phyloP scores from a whole-genome alignment of 441 rosid genomes.

The Jatropha podagrica region DNA sequence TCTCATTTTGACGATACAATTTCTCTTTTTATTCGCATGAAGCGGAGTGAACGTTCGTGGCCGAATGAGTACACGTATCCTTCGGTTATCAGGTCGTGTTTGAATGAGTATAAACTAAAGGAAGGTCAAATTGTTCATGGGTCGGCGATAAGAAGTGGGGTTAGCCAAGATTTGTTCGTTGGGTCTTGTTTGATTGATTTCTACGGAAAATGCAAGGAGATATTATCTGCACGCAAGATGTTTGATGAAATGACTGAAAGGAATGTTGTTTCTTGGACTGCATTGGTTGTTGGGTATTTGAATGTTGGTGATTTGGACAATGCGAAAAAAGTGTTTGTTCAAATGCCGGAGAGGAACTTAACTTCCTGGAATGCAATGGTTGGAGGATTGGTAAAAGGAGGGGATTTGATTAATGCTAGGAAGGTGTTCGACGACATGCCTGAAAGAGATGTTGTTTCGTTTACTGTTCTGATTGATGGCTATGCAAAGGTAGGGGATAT shows the following conservation, averaged over 20 bases:
- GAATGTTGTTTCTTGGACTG: conserved; percentile 73
- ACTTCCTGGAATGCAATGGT: conserved; percentile 72
- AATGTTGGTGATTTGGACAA: conserved; percentile 46
- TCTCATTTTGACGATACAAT: conserved; percentile 35
- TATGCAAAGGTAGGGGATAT: conserved; percentile 71
- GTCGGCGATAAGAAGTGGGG: conserved; percentile 42
- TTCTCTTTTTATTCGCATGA: conserved; percentile 56
- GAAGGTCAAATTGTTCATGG: conserved; percentile 60
- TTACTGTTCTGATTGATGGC: conserved; percentile 69
- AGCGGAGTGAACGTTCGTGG: conserved; percentile 28
- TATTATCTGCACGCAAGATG: conserved; percentile 50
- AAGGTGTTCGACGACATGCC: conserved; percentile 73
- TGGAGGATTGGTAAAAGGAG: conserved; percentile 45
- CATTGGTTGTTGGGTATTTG: conserved; percentile 55
- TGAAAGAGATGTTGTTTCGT: conserved; percentile 48
- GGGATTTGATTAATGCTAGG: conserved; percentile 58
- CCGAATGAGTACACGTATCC: conserved; percentile 62
- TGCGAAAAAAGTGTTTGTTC: conserved; percentile 48
- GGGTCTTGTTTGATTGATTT: conserved; percentile 64
- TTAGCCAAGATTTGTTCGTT: conserved; percentile 45
- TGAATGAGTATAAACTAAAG: conserved; percentile 34
- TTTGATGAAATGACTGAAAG: conserved; percentile 58
- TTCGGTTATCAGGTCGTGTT: conserved; percentile 51
- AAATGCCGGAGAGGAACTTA: conserved; percentile 59
- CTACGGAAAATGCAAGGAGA: conserved; percentile 58